Conservation (phyloP, 2,329 filamentous ascomycete species). For the Fusarium equiseti region DNA sequence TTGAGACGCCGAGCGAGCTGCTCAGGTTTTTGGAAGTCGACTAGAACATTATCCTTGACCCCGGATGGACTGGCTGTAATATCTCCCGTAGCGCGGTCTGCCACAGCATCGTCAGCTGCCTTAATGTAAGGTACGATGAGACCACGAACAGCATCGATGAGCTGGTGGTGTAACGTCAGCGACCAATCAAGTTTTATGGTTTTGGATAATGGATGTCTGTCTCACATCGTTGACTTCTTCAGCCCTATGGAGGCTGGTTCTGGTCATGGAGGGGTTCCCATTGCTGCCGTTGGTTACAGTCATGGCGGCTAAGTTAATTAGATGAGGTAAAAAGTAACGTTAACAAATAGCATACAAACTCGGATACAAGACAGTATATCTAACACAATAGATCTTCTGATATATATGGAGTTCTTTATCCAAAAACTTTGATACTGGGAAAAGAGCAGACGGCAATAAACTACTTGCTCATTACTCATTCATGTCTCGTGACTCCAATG, state of each 20-base stretch:
- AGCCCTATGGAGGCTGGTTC: constrained; percentile 48
- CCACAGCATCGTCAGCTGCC: constrained; percentile 73
- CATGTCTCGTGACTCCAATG: constrained; percentile 45
- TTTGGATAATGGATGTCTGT: constrained; percentile 7
- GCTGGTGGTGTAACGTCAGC: constrained; percentile 58
- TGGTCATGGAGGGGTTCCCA: constrained; percentile 38
- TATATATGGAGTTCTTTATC: not conserved
- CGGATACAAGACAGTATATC: not conserved
- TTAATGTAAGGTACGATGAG: constrained; percentile 79
- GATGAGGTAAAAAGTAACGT: not conserved
- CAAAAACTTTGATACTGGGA: constrained; percentile 21
- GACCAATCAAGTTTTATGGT: constrained; percentile 25
- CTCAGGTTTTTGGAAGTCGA: constrained; percentile 71
- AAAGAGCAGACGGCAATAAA: constrained; percentile 26
- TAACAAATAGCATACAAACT: not conserved
- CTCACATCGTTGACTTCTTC: constrained; percentile 51
- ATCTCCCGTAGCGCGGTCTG: constrained; percentile 64
- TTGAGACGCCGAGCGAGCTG: constrained; percentile 67
- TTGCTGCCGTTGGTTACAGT: constrained; percentile 44
- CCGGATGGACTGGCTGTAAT: constrained; percentile 56
- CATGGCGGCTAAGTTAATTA: constrained; percentile 38
- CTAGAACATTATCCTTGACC: constrained; percentile 67
- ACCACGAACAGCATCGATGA: constrained; percentile 74
- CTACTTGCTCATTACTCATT: constrained; percentile 17
- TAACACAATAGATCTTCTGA: not conserved